Evolutionary conservation across 2,329 filamentous ascomycete genomes (phyloP).

Genomic region (Colletotrichum sidae): DNA sequence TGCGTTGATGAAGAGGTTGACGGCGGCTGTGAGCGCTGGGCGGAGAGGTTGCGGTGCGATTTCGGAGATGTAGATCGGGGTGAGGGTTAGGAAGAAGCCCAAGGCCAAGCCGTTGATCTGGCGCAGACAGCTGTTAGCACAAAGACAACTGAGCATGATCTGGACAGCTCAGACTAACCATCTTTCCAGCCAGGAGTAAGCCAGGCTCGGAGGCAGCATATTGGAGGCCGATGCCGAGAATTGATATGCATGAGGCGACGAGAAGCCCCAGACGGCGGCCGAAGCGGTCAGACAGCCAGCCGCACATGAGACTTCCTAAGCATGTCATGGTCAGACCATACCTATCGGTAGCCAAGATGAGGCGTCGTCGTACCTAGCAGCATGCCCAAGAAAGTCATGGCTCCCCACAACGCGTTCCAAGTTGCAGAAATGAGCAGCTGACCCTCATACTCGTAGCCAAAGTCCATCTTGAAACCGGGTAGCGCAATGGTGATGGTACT

Average conservation of each 20-base stretch:
- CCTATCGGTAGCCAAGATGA: too few species aligned
- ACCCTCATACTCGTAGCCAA: slow-evolving; percentile 45
- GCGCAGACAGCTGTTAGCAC: too few species aligned
- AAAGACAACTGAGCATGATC: too few species aligned
- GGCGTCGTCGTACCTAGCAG: neutral
- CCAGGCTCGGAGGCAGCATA: slow-evolving; percentile 1
- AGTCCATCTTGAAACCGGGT: slow-evolving; percentile 49
- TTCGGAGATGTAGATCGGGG: slow-evolving; percentile 7
- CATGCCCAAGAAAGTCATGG: slow-evolving; percentile 11
- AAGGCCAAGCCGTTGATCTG: neutral
- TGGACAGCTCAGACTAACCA: neutral
- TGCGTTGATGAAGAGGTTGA: neutral
- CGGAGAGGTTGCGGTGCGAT: neutral
- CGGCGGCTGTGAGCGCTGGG: neutral
- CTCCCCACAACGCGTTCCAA: slow-evolving; percentile 6
- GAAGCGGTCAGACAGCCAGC: neutral
- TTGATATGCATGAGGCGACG: neutral
- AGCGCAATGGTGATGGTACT: slow-evolving; percentile 40
- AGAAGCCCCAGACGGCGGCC: neutral
- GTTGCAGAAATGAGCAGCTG: slow-evolving; percentile 38
- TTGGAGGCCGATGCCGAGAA: slow-evolving; percentile 1
- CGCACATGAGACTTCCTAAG: neutral
- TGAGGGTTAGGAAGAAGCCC: slow-evolving; percentile 1
- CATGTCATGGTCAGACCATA: neutral
- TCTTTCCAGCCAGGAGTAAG: neutral